Evolutionary conservation across 805 yeast genomes (phyloP).

Genomic region (Nakazawaea sp.): DNA sequence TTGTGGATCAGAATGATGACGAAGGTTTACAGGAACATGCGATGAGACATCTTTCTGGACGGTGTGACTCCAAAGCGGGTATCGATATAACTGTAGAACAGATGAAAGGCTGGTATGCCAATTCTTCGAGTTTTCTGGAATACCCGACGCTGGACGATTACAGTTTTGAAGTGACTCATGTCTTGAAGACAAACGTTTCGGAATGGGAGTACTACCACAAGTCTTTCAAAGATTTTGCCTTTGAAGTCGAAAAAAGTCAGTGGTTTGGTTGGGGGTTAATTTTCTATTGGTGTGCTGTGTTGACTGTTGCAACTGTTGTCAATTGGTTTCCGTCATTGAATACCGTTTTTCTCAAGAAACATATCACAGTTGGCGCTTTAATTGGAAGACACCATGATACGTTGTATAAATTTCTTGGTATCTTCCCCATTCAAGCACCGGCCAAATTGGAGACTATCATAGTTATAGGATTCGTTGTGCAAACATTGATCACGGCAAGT

Average conservation of each 20-base stretch:
- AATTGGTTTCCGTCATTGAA: conserved; percentile 18
- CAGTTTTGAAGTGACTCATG: conserved; percentile 19
- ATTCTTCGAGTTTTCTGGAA: conserved; percentile 27
- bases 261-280: conserved; percentile 40
- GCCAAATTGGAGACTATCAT: conserved; percentile 19
- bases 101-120: conserved; percentile 24
- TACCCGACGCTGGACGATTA: conserved; percentile 21
- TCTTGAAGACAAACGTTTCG: conserved; percentile 25
- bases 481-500: conserved; percentile 23
- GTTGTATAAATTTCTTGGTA: not conserved
- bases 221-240: conserved; percentile 29
- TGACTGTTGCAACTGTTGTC: conserved; percentile 23
- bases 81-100: conserved; percentile 26
- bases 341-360: conserved; percentile 4
- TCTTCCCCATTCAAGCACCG: conserved; percentile 12
- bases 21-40: conserved; percentile 29
- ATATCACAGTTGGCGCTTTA: conserved; percentile 6
- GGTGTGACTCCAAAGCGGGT: conserved; percentile 29
- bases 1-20: conserved; percentile 25
- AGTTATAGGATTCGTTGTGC: conserved; percentile 22
- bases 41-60: conserved; percentile 26
- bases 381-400: conserved; percentile 5
- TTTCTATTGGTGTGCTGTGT: conserved; percentile 31
- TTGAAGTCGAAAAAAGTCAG: conserved; percentile 29
- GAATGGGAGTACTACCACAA: conserved; percentile 25